A percentile compares a stretch with the other conserved stretches of the same genome.
phyloP scores from a whole-genome alignment of 192 early-diverging fungal genomes.

The Coemansia sp. region DNA sequence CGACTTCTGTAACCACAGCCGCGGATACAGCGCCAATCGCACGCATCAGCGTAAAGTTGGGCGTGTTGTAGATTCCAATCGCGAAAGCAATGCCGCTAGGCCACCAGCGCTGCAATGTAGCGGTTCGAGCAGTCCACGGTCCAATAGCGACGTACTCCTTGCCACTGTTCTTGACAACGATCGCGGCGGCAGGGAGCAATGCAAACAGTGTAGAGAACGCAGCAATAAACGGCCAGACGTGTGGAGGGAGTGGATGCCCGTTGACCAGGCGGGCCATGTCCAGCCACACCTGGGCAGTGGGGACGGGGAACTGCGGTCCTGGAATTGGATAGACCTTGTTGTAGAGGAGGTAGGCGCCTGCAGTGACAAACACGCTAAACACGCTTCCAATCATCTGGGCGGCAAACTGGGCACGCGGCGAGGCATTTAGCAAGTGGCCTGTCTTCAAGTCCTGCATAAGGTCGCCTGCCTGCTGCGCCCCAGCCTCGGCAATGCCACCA shows the following conservation, averaged over 20 bases:
- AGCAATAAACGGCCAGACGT: constrained; percentile 63
- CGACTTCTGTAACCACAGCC: constrained; percentile 38
- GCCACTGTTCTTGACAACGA: constrained; percentile 1
- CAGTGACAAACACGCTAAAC: constrained; percentile 70
- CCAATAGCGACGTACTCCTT: constrained; percentile 3
- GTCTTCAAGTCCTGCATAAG: constrained; percentile 87
- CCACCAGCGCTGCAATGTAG: constrained; percentile 56
- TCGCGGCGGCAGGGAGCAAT: constrained; percentile 19
- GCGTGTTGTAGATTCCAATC: constrained; percentile 80
- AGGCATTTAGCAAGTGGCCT: constrained; percentile 80
- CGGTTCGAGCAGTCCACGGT: constrained; percentile 6
- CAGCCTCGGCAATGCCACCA: constrained; percentile 79
- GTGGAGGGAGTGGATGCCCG: constrained; percentile 69
- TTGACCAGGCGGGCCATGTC: constrained; percentile 80
- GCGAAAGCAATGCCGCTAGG: constrained; percentile 81
- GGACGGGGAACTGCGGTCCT: constrained; percentile 67
- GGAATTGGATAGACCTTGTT: constrained; percentile 72
- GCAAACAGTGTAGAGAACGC: constrained; percentile 63
- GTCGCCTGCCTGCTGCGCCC: constrained; percentile 72
- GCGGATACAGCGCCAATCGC: constrained; percentile 64
- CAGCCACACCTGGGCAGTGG: constrained; percentile 78
- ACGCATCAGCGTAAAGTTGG: constrained; percentile 73
- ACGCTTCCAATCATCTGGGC: constrained; percentile 83
- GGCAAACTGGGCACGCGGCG: constrained; percentile 82
- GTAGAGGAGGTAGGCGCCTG: constrained; percentile 72